Conservation (phyloP, 176 grass and related monocot genomes). For the Lolium perenne region DNA sequence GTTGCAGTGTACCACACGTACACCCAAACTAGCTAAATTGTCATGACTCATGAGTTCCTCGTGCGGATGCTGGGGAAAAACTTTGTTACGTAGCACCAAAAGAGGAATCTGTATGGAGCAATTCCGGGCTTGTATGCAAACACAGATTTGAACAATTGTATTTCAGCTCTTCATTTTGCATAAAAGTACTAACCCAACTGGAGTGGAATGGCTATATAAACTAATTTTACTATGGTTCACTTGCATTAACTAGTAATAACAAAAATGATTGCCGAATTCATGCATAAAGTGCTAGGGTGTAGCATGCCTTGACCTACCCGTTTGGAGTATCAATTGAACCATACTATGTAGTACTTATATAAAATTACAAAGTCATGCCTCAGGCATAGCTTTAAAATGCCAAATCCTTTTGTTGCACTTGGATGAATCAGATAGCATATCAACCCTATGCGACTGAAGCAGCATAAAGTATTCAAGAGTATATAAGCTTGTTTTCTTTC, state of each 20-base stretch:
- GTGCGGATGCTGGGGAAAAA: neutral
- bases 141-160: neutral
- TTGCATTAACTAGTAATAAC: neutral
- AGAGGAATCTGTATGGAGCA: neutral
- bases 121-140: neutral
- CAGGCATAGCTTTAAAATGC: neutral
- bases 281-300: neutral
- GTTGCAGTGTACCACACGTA: slow-evolving; percentile 18
- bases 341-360: neutral
- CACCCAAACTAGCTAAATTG: neutral
- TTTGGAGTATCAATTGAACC: neutral
- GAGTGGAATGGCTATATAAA: neutral
- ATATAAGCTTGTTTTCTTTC: neutral
- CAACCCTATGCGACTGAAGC: neutral
- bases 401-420: neutral
- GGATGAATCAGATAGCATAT: neutral
- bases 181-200: neutral
- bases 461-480: neutral
- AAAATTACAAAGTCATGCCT: neutral
- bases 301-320: neutral
- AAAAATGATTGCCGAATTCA: neutral
- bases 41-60: slow-evolving; percentile 8
- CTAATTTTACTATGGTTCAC: neutral
- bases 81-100: neutral
- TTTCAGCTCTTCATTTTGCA: neutral